Evolutionary conservation across 177 flowering plant genomes (phyloP).

Genomic region (Tripterygium wilfordii): DNA sequence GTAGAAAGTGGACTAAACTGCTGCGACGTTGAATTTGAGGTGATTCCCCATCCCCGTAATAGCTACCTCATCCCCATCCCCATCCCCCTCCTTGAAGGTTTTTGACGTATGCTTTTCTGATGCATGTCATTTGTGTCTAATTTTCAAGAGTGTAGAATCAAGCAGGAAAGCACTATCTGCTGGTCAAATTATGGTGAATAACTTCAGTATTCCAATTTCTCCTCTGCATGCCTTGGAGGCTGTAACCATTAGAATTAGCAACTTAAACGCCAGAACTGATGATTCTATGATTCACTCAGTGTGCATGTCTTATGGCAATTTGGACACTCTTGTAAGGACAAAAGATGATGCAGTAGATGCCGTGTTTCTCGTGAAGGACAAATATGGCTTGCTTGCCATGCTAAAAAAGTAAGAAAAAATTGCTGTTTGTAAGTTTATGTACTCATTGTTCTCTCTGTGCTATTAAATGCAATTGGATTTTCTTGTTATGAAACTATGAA

Average conservation of each 20-base stretch:
- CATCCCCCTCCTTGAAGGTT: not conserved
- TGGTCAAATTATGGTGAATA: slow-evolving; percentile 6
- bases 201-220: slow-evolving; percentile 12
- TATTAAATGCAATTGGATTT: not conserved
- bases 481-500: not conserved
- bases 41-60: not conserved
- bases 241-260: slow-evolving; percentile 24
- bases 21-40: slow-evolving; percentile 23
- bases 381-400: slow-evolving; percentile 4
- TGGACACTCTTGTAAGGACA: slow-evolving; percentile 28
- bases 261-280: slow-evolving; percentile 18
- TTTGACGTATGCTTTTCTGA: not conserved
- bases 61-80: not conserved
- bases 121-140: not conserved
- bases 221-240: slow-evolving; percentile 7
- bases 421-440: not conserved
- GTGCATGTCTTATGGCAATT: slow-evolving; percentile 23
- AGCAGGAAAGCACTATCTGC: slow-evolving; percentile 16
- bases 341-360: slow-evolving; percentile 22
- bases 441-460: not conserved
- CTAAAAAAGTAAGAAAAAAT: slow-evolving; percentile 23
- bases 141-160: slow-evolving; percentile 18
- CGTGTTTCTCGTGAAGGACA: slow-evolving; percentile 18
- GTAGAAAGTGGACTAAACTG: slow-evolving; percentile 10
- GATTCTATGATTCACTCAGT: slow-evolving; percentile 22